Percentiles rank a stretch among this genome's conserved stretches.
phyloP scores from a whole-genome alignment of 305 asterid species.

The Plantago coronopus region DNA sequence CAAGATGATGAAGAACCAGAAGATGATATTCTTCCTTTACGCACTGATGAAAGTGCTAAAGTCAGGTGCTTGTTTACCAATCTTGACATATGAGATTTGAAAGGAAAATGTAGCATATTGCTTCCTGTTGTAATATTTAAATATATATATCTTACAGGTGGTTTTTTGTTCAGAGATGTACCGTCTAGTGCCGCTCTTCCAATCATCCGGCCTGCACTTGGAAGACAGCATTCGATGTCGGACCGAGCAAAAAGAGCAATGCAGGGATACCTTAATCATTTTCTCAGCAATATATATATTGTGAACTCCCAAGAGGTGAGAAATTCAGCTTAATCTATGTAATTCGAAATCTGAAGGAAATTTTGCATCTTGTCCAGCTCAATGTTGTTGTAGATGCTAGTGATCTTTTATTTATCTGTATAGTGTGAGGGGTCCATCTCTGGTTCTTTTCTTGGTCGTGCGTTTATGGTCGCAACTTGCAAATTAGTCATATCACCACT shows the following conservation, averaged over 20 bases:
- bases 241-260: slow-evolving; percentile 86
- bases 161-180: slow-evolving; percentile 90
- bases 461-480: not conserved
- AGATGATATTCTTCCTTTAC: slow-evolving; percentile 66
- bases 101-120: slow-evolving; percentile 28
- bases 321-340: slow-evolving; percentile 11
- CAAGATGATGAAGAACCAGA: slow-evolving; percentile 89
- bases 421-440: not conserved
- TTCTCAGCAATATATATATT: slow-evolving; percentile 81
- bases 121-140: slow-evolving; percentile 54
- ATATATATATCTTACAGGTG: slow-evolving; percentile 68
- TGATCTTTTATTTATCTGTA: not conserved
- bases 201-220: slow-evolving; percentile 86
- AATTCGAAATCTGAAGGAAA: slow-evolving; percentile 1
- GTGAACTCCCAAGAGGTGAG: slow-evolving; percentile 89
- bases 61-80: slow-evolving; percentile 64
- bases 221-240: slow-evolving; percentile 85
- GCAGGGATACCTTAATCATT: slow-evolving; percentile 97
- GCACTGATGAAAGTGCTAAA: slow-evolving; percentile 59
- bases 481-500: not conserved
- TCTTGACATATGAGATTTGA: slow-evolving; percentile 21
- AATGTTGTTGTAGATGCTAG: not conserved
- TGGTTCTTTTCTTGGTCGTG: not conserved
- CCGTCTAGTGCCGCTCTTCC: slow-evolving; percentile 96
- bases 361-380: not conserved